Evolutionary conservation across 768 basidiomycete species (phyloP).

Genomic region (Suillus hirtellus): DNA sequence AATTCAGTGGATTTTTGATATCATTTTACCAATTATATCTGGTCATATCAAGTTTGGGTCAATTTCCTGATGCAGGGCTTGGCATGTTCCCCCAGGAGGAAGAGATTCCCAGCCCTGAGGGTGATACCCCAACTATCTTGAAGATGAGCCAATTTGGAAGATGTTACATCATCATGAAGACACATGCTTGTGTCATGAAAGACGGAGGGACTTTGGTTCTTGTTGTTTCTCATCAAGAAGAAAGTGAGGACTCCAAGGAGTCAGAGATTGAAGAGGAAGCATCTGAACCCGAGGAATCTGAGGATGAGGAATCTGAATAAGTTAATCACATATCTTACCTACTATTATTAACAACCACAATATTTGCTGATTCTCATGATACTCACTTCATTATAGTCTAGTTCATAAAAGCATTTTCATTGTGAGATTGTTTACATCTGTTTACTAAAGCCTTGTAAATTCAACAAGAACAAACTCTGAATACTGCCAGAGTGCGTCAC

Average conservation of each 20-base stretch:
- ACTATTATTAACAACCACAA: neutral
- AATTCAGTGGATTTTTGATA: no score
- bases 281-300: neutral
- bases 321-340: neutral
- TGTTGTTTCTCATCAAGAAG: slow-evolving; percentile 14
- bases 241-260: neutral
- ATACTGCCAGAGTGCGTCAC: neutral
- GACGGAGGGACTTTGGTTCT: slow-evolving; percentile 59
- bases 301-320: neutral
- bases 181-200: slow-evolving; percentile 49
- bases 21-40: no score
- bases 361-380: neutral
- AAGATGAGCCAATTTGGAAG: slow-evolving; percentile 43
- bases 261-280: neutral
- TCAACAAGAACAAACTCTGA: slow-evolving; percentile 9
- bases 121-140: neutral
- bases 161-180: slow-evolving; percentile 51
- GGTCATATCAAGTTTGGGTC: no score
- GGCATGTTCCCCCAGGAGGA: slow-evolving; percentile 28
- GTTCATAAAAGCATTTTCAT: neutral
- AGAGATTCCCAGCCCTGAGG: slow-evolving; percentile 16
- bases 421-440: neutral
- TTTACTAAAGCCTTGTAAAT: neutral
- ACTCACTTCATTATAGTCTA: neutral
- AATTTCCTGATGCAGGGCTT: no score